These are phyloP conservation scores for Sporothrix variecibatus DNA, from an alignment of 2,329 filamentous ascomycete species.

Conservation along the genomic window DNA sequence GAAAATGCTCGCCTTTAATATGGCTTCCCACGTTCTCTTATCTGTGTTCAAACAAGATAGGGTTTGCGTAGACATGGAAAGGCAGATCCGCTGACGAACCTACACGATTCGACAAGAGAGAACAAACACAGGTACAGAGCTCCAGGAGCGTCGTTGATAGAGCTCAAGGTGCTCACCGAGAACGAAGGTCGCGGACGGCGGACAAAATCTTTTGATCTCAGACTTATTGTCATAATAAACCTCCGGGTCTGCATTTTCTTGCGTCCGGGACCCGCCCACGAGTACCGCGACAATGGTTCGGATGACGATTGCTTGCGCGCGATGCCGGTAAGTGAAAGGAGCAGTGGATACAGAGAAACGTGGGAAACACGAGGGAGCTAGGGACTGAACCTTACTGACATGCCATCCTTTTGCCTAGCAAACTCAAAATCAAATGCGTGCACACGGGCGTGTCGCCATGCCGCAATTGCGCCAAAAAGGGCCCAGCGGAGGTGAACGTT, in stretches of 20 bases:
- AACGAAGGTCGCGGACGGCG: background rate
- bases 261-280: background rate
- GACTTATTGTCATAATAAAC: background rate
- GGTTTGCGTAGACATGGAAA: background rate
- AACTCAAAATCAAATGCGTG: slow-evolving; percentile 27
- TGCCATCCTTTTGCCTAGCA: background rate
- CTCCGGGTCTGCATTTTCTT: background rate
- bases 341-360: background rate
- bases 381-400: background rate
- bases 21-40: background rate
- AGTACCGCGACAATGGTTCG: slow-evolving; percentile 23
- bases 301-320: slow-evolving; percentile 26
- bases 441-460: slow-evolving; percentile 25
- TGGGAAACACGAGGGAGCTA: background rate
- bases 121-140: background rate
- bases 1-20: background rate
- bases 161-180: background rate
- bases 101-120: background rate
- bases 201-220: background rate
- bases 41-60: background rate
- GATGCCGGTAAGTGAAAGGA: slow-evolving; percentile 20
- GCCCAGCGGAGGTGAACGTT: background rate
- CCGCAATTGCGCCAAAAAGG: slow-evolving; percentile 21
- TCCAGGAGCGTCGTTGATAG: too few species aligned
- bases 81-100: background rate